Conservation (phyloP, 345 rosid genomes). For the Salix viminalis region DNA sequence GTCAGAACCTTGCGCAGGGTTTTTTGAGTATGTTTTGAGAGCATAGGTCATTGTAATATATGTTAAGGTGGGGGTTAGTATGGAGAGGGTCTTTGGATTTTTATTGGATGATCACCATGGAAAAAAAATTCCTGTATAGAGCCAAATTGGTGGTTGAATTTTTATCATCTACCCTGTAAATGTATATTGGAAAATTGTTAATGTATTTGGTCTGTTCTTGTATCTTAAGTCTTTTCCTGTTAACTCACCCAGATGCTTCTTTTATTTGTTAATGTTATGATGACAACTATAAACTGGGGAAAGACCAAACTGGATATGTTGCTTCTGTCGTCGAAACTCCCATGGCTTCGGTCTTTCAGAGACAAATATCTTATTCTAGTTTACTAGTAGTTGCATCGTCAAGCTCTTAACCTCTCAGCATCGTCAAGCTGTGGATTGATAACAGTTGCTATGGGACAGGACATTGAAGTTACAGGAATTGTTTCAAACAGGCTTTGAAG, state of each 20-base stretch:
- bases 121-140: slow-evolving; percentile 30
- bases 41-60: slow-evolving; percentile 40
- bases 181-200: slow-evolving; percentile 21
- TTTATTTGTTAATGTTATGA: not conserved
- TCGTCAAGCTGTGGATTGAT: not conserved
- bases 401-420: not conserved
- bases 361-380: no score
- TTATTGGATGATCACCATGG: slow-evolving; percentile 21
- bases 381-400: not conserved
- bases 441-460: not conserved
- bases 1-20: slow-evolving; percentile 14
- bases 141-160: slow-evolving; percentile 28
- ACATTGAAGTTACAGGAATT: not conserved
- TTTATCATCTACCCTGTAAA: slow-evolving; percentile 30
- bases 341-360: not conserved
- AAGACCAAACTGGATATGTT: not conserved
- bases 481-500: no score
- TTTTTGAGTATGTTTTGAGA: slow-evolving; percentile 7
- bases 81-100: slow-evolving; percentile 12
- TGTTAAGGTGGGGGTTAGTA: slow-evolving; percentile 10
- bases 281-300: not conserved
- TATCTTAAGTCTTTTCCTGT: not conserved
- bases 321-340: not conserved
- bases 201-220: not conserved
- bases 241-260: not conserved